Base-by-base conservation (phyloP, 306 rosid genomes). In the Ormosia emarginata region DNA sequence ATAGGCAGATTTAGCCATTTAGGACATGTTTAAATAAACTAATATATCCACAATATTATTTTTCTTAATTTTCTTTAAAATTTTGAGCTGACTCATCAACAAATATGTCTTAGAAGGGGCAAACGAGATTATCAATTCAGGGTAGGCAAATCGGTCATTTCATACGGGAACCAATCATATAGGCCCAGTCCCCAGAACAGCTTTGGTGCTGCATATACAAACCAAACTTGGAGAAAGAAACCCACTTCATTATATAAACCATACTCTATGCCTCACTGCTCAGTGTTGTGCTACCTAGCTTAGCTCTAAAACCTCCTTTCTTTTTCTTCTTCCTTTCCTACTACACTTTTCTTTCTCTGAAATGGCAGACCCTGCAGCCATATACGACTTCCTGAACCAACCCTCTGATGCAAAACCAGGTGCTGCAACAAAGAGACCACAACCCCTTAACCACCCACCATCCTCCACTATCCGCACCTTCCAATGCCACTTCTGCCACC, bases 401-500 rank as follows among this genome's bases (percentile, higher is more conserved):
- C 30, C 81, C 5, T 67, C 88, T 8, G 66, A 69, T 33, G 71
- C 83, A n/a, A 29, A 24, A 68, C 29, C 74, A 50, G 55, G 1
- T 69, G 41, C 10, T 41, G 47, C 47, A 8, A 2, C 57, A 14
- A 79, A 78, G 52, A 85, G 70, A 74, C 53, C 7, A 7, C 40
- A 46, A 46, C 63, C 24, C 0, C 30, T 4, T 5, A 40, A 7
- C 13, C 34, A 13, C 9, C 55, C 76, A 13, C 47, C 30, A 4
- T 9, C 77, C 11, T 3, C 78, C 5, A 8, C 86, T 8, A 2
- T 83, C 3, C 87, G 90, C 8, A 69, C 84, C 1, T 93, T 93
- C 74, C 84, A 79, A 0, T 91, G 98, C 82, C 85, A 30, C 3
- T 95, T 81, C 86, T 95, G 98, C 43, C 74, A 88, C 56, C 94